Evolutionary conservation across 2,329 filamentous ascomycete species (phyloP), one percentile per base, ranked within the genome.

Genomic region (Calonectria ilicicola): DNA sequence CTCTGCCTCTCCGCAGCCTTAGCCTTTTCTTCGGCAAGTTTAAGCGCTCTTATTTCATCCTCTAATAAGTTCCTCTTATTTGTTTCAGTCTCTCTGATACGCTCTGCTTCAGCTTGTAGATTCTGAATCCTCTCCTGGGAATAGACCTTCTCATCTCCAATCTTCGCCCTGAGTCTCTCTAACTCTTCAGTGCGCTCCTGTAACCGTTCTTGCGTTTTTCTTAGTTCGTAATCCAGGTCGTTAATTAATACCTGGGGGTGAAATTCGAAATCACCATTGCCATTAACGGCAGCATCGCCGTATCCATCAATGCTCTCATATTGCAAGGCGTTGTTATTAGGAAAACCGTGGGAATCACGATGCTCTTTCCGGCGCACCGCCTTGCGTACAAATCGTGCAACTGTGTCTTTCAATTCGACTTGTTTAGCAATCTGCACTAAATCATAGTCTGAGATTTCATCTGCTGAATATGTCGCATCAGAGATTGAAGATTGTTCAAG

Each of bases 21-120:
- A 1, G 85, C 85, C 69, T 81, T 40, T 4, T 17, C 38, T 14
- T 40, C 15, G 7, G 38, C 38, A 40, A 40, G 83, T 73, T 90
- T 86, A 19, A 42, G 40, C 15, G 84, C 83, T 15, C 87, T 86
- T 19, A 94, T 82, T 76, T 93, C 88, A 74, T 90, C 87, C 73
- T 92, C 88, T 10, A 42, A 42, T 42, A 19, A 42, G 4, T 19
- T 5, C 40, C 14, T 19, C 40, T 42, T 42, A 17, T 17, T 42
- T 19, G 15, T 4, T 42, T 42, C 40, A 19, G n/a, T 3, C 15
- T 42, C 40, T 19, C 40, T 42, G 8, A 42, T n/a, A 7, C 40
- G 15, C 4, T 19, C 15, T 19, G 19, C 40, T 10, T 42, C 40
- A 10, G 7, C 32, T 10, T 35, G 32, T 35, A 35, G 12, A 35